phyloP scores from a whole-genome alignment of 2,329 filamentous ascomycete genomes.

The Xylaria sp. region DNA sequence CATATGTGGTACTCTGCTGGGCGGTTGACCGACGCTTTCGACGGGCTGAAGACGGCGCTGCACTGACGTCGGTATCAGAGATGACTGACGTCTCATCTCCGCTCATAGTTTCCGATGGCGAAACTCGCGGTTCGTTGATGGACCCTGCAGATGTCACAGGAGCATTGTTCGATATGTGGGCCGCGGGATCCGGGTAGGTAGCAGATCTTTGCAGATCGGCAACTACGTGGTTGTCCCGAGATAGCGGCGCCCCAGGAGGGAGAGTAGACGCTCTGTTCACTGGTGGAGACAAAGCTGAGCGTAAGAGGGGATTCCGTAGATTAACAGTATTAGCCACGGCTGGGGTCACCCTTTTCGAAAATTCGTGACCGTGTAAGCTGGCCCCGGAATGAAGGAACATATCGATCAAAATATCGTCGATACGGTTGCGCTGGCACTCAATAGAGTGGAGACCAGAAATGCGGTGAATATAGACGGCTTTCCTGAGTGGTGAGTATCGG shows the following conservation, averaged over 20 bases:
- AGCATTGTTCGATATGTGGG: constrained; percentile 32
- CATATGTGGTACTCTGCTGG: constrained; percentile 71
- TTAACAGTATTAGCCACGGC: constrained; percentile 48
- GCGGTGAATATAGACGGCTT: constrained; percentile 16
- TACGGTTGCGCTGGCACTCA: constrained; percentile 24
- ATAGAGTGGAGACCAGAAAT: neutral
- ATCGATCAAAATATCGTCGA: constrained; percentile 41
- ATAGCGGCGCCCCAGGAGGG: constrained; percentile 33
- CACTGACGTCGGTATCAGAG: constrained; percentile 61
- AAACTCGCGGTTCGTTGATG: constrained; percentile 43
- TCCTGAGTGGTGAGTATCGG: constrained; percentile 14
- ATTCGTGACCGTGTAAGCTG: constrained; percentile 70
- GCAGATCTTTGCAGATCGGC: constrained; percentile 33
- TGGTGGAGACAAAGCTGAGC: constrained; percentile 46
- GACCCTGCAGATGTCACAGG: constrained; percentile 42
- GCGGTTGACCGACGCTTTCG: constrained; percentile 57
- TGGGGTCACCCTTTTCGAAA: constrained; percentile 55
- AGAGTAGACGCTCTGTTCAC: constrained; percentile 43
- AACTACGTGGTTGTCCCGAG: constrained; percentile 35
- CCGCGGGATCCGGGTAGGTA: constrained; percentile 35
- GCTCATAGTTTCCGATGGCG: constrained; percentile 52
- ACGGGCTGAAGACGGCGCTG: constrained; percentile 53
- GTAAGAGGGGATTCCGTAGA: constrained; percentile 46
- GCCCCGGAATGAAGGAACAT: constrained; percentile 72
- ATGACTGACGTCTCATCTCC: constrained; percentile 61